A percentile compares a stretch with the other conserved stretches of the same genome.
These are phyloP conservation scores for Pyricularia grisea DNA, from an alignment of 2,329 filamentous ascomycete species.

Conservation along the genomic window DNA sequence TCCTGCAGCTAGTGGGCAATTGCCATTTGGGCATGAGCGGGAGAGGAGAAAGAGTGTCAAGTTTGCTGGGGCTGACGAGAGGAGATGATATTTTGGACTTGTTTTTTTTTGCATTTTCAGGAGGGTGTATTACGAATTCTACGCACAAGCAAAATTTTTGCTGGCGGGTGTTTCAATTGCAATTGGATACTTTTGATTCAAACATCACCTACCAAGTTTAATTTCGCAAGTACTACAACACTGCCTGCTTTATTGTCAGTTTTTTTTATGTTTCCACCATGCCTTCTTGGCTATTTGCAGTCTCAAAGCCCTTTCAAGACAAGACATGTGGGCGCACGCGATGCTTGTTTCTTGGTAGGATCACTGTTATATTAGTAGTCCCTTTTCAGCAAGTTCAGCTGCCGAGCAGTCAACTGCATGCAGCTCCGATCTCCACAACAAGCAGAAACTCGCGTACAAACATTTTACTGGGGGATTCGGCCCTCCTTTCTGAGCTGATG, in stretches of 20 bases:
- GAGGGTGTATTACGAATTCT: background rate
- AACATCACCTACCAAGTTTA: background rate
- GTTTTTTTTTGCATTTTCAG: background rate
- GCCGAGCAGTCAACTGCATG: background rate
- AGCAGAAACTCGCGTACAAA: background rate
- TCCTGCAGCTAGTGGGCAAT: background rate
- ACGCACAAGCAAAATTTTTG: background rate
- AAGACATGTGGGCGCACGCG: background rate
- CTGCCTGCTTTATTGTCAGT: too few relatives aligned
- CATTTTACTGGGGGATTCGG: background rate
- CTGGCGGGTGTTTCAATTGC: background rate
- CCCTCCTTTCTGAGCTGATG: background rate
- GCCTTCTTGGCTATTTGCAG: background rate
- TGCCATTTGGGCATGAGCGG: conserved; percentile 19
- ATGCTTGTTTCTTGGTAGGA: background rate
- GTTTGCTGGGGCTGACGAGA: conserved; percentile 37
- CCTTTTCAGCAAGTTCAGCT: background rate
- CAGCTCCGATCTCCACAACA: background rate
- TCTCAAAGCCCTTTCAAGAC: too few relatives aligned
- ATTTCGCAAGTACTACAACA: too few relatives aligned
- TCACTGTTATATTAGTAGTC: background rate
- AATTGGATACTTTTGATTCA: background rate
- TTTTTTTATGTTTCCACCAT: background rate
- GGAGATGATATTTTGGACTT: conserved; percentile 12
- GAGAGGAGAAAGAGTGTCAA: conserved; percentile 58